Percentiles rank a stretch among this genome's conserved stretches.
phyloP scores from a whole-genome alignment of 306 rosid species.

The Vigna radiata region DNA sequence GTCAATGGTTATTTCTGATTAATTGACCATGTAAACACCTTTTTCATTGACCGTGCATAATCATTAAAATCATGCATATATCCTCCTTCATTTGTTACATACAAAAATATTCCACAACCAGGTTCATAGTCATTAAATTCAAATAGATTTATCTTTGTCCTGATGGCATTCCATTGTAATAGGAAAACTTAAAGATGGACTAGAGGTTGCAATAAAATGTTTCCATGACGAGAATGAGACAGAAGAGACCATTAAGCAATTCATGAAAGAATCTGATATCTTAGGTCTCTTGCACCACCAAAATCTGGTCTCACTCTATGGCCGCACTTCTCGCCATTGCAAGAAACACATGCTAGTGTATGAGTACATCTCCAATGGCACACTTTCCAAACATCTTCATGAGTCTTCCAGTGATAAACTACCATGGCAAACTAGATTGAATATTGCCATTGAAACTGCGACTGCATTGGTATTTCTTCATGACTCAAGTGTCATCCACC shows the following conservation, averaged over 20 bases:
- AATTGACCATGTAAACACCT: no score
- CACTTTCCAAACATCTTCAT: conserved; percentile 67
- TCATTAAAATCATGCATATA: neutral
- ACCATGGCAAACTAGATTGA: conserved; percentile 60
- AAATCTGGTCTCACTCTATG: conserved; percentile 66
- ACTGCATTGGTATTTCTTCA: conserved; percentile 65
- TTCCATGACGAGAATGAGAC: conserved; percentile 49
- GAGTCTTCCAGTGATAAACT: neutral
- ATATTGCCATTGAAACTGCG: conserved; percentile 46
- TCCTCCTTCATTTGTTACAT: neutral
- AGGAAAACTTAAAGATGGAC: conserved; percentile 70
- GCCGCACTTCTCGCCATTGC: conserved; percentile 56
- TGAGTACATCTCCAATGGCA: conserved; percentile 63
- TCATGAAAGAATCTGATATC: conserved; percentile 63
- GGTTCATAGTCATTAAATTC: no score
- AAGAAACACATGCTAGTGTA: conserved; percentile 44
- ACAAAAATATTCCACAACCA: no score
- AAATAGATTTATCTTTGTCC: neutral
- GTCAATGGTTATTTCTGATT: no score
- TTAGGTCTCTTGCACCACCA: conserved; percentile 54
- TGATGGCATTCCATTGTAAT: neutral
- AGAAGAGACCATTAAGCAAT: conserved; percentile 59
- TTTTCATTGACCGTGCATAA: no score
- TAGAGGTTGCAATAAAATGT: conserved; percentile 65
- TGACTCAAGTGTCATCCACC: conserved; percentile 71